Evolutionary conservation across 1,284 basidiomycete genomes (phyloP).

Genomic region (Pseudozyma tsukubaensis): DNA sequence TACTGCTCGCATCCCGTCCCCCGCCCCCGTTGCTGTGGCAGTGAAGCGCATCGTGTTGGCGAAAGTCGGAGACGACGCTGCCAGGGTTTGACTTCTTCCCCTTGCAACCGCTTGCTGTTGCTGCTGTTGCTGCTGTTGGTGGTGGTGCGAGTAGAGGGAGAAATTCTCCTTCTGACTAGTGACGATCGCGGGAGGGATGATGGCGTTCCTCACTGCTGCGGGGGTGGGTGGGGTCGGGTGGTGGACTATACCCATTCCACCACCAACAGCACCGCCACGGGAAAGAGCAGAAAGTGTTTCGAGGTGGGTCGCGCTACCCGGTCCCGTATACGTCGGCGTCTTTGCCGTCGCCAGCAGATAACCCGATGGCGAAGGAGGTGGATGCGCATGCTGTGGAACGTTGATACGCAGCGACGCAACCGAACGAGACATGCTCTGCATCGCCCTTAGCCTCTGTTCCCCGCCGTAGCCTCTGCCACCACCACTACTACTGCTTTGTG

Average conservation of each 20-base stretch:
- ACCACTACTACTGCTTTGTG: neutral
- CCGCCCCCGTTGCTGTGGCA: neutral
- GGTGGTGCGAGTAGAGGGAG: neutral
- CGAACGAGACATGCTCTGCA: neutral
- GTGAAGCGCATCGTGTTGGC: neutral
- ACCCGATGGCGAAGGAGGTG: neutral
- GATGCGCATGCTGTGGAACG: neutral
- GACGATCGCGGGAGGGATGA: constrained; percentile 19
- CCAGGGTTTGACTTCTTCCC: neutral
- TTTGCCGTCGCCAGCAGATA: neutral
- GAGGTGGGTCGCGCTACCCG: constrained; percentile 17
- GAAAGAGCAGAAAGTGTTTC: constrained; percentile 2
- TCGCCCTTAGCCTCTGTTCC: too few relatives aligned
- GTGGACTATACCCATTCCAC: neutral
- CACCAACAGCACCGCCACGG: neutral
- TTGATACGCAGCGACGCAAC: constrained; percentile 23
- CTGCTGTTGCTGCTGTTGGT: neutral
- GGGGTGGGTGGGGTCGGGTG: neutral
- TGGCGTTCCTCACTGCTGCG: neutral
- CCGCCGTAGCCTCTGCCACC: too few relatives aligned
- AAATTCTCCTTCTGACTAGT: constrained; percentile 34
- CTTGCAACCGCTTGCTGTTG: neutral
- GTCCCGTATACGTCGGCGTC: constrained; percentile 22
- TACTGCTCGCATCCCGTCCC: constrained; percentile 4
- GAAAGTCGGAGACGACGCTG: too few relatives aligned